These are phyloP conservation scores for Talaromyces verruculosus DNA, from an alignment of 2,329 filamentous ascomycete genomes.

Conservation along the genomic window DNA sequence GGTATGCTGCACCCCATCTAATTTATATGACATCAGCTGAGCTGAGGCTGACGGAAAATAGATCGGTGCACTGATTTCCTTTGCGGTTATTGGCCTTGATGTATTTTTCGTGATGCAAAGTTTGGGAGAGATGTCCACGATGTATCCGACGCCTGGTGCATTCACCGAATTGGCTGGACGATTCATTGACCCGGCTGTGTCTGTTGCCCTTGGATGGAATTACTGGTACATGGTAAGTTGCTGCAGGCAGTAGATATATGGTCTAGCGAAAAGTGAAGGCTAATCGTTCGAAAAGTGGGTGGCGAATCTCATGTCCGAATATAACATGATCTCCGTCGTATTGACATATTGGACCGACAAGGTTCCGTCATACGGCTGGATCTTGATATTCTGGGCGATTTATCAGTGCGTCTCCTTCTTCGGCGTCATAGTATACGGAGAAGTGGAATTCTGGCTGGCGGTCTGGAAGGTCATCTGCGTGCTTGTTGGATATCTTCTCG, in stretches of 20 bases:
- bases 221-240: slow-evolving; percentile 26
- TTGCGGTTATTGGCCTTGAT: slow-evolving; percentile 18
- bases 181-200: slow-evolving; percentile 20
- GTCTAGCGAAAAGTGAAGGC: background rate
- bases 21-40: background rate
- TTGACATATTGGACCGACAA: slow-evolving; percentile 40
- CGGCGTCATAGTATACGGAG: slow-evolving; percentile 46
- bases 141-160: slow-evolving; percentile 18
- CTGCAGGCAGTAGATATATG: background rate
- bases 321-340: slow-evolving; percentile 41
- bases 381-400: slow-evolving; percentile 41
- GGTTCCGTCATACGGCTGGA: slow-evolving; percentile 41
- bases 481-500: slow-evolving; percentile 35
- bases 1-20: slow-evolving; percentile 1
- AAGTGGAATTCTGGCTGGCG: slow-evolving; percentile 44
- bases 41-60: background rate
- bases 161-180: slow-evolving; percentile 21
- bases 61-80: slow-evolving; percentile 17
- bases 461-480: slow-evolving; percentile 38
- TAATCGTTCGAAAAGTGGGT: slow-evolving; percentile 13
- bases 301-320: slow-evolving; percentile 28
- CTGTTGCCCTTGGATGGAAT: slow-evolving; percentile 29
- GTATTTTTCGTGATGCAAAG: slow-evolving; percentile 21
- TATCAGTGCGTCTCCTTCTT: slow-evolving; percentile 30
- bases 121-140: slow-evolving; percentile 18